Evolutionary conservation across 2,329 filamentous ascomycete species (phyloP), one percentile per base, ranked within the genome.

Genomic region (Colletotrichum zoysiae): DNA sequence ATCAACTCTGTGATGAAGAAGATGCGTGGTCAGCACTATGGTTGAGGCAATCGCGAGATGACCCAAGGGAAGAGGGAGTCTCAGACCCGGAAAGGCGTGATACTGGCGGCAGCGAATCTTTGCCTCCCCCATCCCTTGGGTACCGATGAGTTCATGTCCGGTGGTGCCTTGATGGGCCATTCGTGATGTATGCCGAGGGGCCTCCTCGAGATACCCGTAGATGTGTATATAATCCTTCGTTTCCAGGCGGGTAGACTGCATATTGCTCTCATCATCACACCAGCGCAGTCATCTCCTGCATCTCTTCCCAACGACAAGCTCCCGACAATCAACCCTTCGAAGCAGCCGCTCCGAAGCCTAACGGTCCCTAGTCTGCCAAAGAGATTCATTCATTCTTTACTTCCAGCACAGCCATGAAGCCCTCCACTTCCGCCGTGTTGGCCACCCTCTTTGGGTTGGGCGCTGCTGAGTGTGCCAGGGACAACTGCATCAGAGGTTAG

Each of bases 401-500:
- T 51, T 35, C 3, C 56, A 65, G 40, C 40, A 64, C 70, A 72
- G 66, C 26, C 60, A 72, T 72, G 70, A 72, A 72, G 65, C 40
- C 65, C 33, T 60, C 60, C 35, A 72, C 70, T 60, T 60, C 65
- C 59, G 65, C 70, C 65, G 70, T 70, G 65, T 46, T 72, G 70
- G 70, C 66, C 70, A 50, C 70, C 70, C 66, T 72, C 46, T 72
- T 72, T 38, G 70, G 65, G 70, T 48, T 70, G 65, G 20, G 59
- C 48, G 70, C 60, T 63, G 70, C 70, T 51, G 59, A 72, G 26
- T 72, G 70, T 56, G 60, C 59, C 65, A 72, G 66, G 65, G 70
- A 72, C 70, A 72, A 72, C 70, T 72, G 70, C 58, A 55, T 69
- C 23, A 44, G 70, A 70, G 70, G 70, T 70, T 46, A 26, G 70